Evolutionary conservation across 441 rosid genomes (phyloP).

Genomic region (Bocquillonia castaneifolia): DNA sequence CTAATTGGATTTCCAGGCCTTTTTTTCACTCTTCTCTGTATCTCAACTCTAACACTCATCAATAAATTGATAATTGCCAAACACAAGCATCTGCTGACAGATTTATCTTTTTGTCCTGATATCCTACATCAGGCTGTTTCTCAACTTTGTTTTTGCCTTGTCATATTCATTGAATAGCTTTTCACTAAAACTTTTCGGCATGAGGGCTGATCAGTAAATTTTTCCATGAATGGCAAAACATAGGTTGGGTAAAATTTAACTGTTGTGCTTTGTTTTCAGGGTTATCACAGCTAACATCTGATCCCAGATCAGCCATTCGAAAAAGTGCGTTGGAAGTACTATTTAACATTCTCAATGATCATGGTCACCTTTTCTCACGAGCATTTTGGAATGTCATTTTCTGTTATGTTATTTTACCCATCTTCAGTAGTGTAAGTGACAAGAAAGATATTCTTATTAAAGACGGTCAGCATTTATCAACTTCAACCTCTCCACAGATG

Average conservation of each 20-base stretch:
- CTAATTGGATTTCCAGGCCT: not conserved
- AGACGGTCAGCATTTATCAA: constrained; percentile 42
- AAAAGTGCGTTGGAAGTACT: constrained; percentile 91
- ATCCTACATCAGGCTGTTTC: not conserved
- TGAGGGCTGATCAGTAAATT: not conserved
- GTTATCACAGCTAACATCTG: constrained; percentile 72
- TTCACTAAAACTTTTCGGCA: not conserved
- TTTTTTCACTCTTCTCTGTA: not conserved
- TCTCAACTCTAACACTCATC: not conserved
- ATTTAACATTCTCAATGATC: constrained; percentile 91
- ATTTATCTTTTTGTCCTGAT: not conserved
- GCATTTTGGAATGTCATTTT: constrained; percentile 65
- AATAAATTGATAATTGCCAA: not conserved
- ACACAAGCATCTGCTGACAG: not conserved
- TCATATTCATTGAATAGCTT: not conserved
- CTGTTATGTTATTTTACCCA: constrained; percentile 57
- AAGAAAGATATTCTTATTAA: constrained; percentile 38
- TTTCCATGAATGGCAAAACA: not conserved
- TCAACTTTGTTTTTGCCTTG: not conserved
- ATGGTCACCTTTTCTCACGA: constrained; percentile 80
- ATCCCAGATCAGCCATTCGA: constrained; percentile 73
- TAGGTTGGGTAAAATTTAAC: not conserved
- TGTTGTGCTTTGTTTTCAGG: constrained; percentile 49
- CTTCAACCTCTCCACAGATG: constrained; percentile 37
- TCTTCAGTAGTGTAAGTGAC: constrained; percentile 47